A percentile compares a stretch with the other conserved stretches of the same genome.
Evolutionary conservation across 164 flowering plant species (phyloP).

Genomic region (Vitis amurensis): DNA sequence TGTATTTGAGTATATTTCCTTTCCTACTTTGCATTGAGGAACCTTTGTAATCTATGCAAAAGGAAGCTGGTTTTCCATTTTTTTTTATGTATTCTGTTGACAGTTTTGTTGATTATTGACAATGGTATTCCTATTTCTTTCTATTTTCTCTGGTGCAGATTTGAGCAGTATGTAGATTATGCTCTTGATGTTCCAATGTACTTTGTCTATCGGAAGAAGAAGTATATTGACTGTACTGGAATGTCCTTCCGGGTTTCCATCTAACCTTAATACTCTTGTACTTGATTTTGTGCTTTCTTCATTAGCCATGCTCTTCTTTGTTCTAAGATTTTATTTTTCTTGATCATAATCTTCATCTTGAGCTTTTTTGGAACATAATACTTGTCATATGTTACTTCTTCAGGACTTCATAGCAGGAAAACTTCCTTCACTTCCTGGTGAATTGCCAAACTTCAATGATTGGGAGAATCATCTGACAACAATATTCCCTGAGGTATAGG

Average conservation of each 20-base stretch:
- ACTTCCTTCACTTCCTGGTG: constrained; percentile 86
- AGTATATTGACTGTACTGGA: constrained; percentile 90
- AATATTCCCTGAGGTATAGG: constrained; percentile 86
- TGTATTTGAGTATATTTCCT: too few species aligned
- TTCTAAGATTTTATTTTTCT: background rate
- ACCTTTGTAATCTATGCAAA: too few species aligned
- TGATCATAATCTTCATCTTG: background rate
- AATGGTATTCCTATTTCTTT: background rate
- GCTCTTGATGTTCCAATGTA: constrained; percentile 99
- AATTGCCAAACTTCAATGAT: constrained; percentile 81
- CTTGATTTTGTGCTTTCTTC: constrained; percentile 9
- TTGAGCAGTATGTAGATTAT: constrained; percentile 96
- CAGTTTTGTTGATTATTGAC: background rate
- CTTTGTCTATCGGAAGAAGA: constrained; percentile 87
- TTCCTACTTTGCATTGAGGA: too few species aligned
- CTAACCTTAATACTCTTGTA: constrained; percentile 24
- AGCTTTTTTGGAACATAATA: constrained; percentile 4
- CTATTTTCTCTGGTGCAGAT: constrained; percentile 46
- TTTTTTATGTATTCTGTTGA: background rate
- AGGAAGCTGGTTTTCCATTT: too few species aligned
- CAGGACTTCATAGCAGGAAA: constrained; percentile 98
- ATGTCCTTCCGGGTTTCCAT: constrained; percentile 84
- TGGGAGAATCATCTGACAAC: constrained; percentile 99
- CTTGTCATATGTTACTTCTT: constrained; percentile 12
- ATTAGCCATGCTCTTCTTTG: constrained; percentile 1